Conservation (phyloP, 306 rosid genomes). For the Datisca glomerata region DNA sequence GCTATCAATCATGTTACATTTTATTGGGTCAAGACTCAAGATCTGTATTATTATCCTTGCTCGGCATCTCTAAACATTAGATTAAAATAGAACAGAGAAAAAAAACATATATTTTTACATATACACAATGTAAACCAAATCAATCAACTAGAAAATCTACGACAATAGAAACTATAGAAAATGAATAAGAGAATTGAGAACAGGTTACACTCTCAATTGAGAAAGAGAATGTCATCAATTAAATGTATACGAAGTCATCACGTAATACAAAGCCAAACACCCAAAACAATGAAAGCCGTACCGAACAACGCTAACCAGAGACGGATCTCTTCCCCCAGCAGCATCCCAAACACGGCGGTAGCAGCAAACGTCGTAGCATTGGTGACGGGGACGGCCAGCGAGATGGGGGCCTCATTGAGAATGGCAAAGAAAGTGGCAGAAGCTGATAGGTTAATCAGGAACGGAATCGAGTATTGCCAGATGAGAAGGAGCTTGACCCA, state of each 20-base stretch:
- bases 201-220: background rate
- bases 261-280: constrained; percentile 58
- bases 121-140: background rate
- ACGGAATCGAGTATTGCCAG: constrained; percentile 83
- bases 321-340: constrained; percentile 57
- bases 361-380: constrained; percentile 89
- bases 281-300: constrained; percentile 53
- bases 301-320: constrained; percentile 53
- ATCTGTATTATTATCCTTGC: too few relatives aligned
- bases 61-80: too few relatives aligned
- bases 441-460: constrained; percentile 65
- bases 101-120: background rate
- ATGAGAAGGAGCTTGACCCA: constrained; percentile 68
- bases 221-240: too few relatives aligned
- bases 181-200: background rate
- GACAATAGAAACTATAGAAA: background rate
- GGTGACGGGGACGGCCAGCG: constrained; percentile 83
- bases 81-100: too few relatives aligned
- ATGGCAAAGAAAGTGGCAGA: constrained; percentile 82
- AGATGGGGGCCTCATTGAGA: constrained; percentile 69
- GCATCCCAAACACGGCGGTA: constrained; percentile 60
- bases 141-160: background rate
- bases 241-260: constrained; percentile 12
- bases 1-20: too few relatives aligned
- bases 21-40: too few relatives aligned